A percentile compares a stretch with the other conserved stretches of the same genome.
These are phyloP conservation scores for Solidago caesia DNA, from an alignment of 129 eudicot genomes.

Conservation along the genomic window DNA sequence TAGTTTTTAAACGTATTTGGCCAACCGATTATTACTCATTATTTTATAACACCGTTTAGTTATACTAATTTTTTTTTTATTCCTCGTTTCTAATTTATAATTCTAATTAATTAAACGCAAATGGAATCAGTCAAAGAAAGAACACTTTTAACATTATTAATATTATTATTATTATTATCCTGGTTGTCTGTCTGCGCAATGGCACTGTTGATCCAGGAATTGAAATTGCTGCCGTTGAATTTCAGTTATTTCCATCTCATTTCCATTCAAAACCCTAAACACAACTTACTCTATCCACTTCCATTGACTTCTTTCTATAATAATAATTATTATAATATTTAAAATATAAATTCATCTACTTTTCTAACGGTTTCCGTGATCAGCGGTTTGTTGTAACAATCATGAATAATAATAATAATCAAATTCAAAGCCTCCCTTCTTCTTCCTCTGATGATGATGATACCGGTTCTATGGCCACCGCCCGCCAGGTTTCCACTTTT, in stretches of 20 bases:
- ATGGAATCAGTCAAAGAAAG: no score
- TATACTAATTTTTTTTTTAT: no score
- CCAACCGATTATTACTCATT: no score
- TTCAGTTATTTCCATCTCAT: slow-evolving; percentile 34
- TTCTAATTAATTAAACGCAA: no score
- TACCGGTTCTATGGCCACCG: slow-evolving; percentile 54
- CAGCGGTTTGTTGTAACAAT: neutral
- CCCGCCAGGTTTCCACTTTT: slow-evolving; percentile 47
- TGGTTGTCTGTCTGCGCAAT: slow-evolving; percentile 13
- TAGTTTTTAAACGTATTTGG: no score
- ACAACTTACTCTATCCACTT: neutral
- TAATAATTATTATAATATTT: no score
- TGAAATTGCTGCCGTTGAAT: slow-evolving; percentile 31
- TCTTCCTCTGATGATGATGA: slow-evolving; percentile 55
- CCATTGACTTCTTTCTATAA: slow-evolving; percentile 27
- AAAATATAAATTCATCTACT: neutral
- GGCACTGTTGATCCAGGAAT: slow-evolving; percentile 22
- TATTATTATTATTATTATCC: neutral
- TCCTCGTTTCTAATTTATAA: no score
- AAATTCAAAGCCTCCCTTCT: slow-evolving; percentile 32
- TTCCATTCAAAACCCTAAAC: slow-evolving; percentile 32
- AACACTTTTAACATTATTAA: neutral
- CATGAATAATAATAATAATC: slow-evolving; percentile 18
- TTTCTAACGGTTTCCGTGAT: slow-evolving; percentile 15
- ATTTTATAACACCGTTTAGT: no score